These are phyloP conservation scores for Pinus tabuliformis DNA, from an alignment of 75 land plant species.

Conservation along the genomic window DNA sequence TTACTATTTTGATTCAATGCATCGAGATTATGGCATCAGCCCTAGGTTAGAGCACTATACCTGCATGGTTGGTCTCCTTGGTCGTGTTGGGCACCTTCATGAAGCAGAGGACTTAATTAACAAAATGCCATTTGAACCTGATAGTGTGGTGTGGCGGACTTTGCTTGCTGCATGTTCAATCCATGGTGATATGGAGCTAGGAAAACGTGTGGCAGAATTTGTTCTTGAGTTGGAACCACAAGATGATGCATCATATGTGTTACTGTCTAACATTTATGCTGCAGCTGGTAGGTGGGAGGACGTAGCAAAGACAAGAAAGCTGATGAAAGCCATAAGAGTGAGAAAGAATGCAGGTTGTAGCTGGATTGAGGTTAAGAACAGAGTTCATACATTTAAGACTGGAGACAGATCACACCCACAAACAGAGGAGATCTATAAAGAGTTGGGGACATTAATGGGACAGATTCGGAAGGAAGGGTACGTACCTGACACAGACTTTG, in stretches of 20 bases:
- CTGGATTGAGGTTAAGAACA: constrained; percentile 12
- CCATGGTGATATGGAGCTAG: constrained; percentile 12
- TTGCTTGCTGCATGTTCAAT: constrained; percentile 15
- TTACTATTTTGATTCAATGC: constrained; percentile 39
- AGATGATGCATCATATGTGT: constrained; percentile 13
- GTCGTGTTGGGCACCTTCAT: constrained; percentile 17
- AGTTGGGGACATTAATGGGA: constrained; percentile 11
- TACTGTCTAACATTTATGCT: constrained; percentile 20
- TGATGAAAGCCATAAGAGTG: constrained; percentile 11
- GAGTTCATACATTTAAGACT: not conserved
- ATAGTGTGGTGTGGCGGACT: constrained; percentile 10
- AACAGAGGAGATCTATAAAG: constrained; percentile 4
- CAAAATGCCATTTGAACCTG: constrained; percentile 4
- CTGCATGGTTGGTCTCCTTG: constrained; percentile 19
- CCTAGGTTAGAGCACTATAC: constrained; percentile 20
- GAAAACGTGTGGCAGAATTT: constrained; percentile 3
- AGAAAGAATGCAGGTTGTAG: constrained; percentile 14
- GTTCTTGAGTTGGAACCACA: constrained; percentile 11
- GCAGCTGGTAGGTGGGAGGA: constrained; percentile 13
- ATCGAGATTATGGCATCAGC: constrained; percentile 11
- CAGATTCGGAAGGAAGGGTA: constrained; percentile 15
- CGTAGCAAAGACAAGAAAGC: constrained; percentile 8
- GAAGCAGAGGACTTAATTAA: constrained; percentile 11
- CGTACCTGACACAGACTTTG: constrained; percentile 12
- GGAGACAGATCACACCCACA: constrained; percentile 16